Evolutionary conservation across 1,139 yeast genomes (phyloP).

Genomic region (Suzukiozyma palmioleophila): DNA sequence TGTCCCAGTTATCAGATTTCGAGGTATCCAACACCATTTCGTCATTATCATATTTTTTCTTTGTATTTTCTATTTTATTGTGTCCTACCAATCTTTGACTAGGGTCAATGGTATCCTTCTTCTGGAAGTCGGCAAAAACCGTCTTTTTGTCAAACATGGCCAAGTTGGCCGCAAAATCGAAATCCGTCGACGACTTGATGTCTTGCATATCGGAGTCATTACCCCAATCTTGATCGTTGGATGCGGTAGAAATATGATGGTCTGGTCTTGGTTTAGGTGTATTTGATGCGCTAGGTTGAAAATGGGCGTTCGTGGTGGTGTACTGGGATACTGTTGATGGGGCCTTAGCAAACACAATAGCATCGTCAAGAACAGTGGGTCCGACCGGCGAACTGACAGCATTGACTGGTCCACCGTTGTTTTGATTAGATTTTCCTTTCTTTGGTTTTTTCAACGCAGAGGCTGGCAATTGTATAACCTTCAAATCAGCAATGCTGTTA

Average conservation of each 20-base stretch:
- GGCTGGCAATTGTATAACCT: slow-evolving; percentile 46
- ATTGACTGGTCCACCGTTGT: slow-evolving; percentile 3
- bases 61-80: slow-evolving; percentile 44
- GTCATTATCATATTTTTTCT: slow-evolving; percentile 53
- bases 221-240: slow-evolving; percentile 44
- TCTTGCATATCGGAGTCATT: slow-evolving; percentile 38
- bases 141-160: slow-evolving; percentile 78
- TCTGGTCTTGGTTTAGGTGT: slow-evolving; percentile 14
- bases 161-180: slow-evolving; percentile 82
- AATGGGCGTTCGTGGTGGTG: not conserved
- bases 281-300: slow-evolving; percentile 7
- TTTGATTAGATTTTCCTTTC: slow-evolving; percentile 5
- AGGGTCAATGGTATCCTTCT: slow-evolving; percentile 57
- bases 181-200: slow-evolving; percentile 58
- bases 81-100: slow-evolving; percentile 69
- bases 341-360: slow-evolving; percentile 21
- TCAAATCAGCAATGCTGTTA: slow-evolving; percentile 41
- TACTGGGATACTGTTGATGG: not conserved
- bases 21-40: slow-evolving; percentile 66
- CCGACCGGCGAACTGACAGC: no score
- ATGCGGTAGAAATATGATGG: slow-evolving; percentile 5
- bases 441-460: slow-evolving; percentile 20
- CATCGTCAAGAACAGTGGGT: slow-evolving; percentile 20
- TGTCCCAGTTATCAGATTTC: slow-evolving; percentile 56
- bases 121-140: slow-evolving; percentile 74